Evolutionary conservation across 2,329 filamentous ascomycete species (phyloP), one percentile per base, ranked within the genome.

Genomic region (Metarhizium brunneum): DNA sequence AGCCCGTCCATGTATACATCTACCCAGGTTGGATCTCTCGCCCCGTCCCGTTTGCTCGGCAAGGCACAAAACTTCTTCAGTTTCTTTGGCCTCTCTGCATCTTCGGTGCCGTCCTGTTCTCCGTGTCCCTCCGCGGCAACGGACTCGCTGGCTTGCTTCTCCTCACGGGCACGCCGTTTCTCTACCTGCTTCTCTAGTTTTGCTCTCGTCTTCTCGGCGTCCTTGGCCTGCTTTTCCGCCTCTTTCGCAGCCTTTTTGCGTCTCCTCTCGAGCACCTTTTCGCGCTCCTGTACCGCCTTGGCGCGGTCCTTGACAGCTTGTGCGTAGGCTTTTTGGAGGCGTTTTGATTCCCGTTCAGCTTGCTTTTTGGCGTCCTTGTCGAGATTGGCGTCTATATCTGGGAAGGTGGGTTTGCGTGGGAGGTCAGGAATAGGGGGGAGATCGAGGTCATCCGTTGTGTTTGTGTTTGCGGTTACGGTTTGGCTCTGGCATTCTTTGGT

Each of bases 41-140:
- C 73, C 6, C 83, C 84, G 53, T 76, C 67, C 11, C 69, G 72
- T 56, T 75, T 76, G 20, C 75, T 70, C 0, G 87, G 90, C 3
- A 92, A 71, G 62, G 85, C 83, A 71, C 90, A 94, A 69, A 96
- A 96, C 64, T 88, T 92, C 57, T 83, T 81, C 52, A 87, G 77
- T 62, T 85, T 86, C 62, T 70, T 72, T 14, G 68, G 64, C 58
- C 71, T 70, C 30, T 61, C 36, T 32, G 16, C 38, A 48, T 20
- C 45, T 45, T 36, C 36, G 20, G 5, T 16, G 47, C 29, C n/a
- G 29, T 30, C 6, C 13, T 18, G 36, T 32, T 25, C 47, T 40
- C 1, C 16, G 10, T 13, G 38, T 45, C 35, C 11, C 11, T 35
- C 18, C 38, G 32, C 11, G 8, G 6, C 3, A 16, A 30, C 45